Evolutionary conservation across 1,284 basidiomycete species (phyloP).

Genomic region (Apiotrichum siamense): DNA sequence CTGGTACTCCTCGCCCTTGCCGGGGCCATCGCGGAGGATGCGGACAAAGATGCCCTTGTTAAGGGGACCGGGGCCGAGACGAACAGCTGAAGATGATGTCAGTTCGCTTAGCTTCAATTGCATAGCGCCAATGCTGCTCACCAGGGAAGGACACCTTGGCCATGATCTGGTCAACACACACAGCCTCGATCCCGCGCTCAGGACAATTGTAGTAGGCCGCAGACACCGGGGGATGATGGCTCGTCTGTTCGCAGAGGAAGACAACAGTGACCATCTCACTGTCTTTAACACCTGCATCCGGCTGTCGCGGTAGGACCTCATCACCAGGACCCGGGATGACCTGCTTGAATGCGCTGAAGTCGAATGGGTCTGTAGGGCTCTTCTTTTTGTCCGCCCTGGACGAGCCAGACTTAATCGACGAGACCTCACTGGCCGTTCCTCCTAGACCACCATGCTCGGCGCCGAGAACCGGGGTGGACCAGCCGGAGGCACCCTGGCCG

Average conservation of each 20-base stretch:
- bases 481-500: constrained; percentile 39
- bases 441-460: constrained; percentile 37
- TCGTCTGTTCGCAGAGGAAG: constrained; percentile 77
- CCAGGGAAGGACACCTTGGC: constrained; percentile 80
- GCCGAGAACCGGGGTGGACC: constrained; percentile 40
- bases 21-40: constrained; percentile 62
- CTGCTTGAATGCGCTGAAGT: constrained; percentile 13
- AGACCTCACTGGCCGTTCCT: constrained; percentile 13
- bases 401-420: constrained; percentile 34
- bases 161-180: constrained; percentile 79
- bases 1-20: constrained; percentile 74
- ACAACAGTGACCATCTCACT: constrained; percentile 58
- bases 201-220: constrained; percentile 78
- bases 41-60: constrained; percentile 86
- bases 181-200: constrained; percentile 62
- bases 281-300: constrained; percentile 46
- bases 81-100: constrained; percentile 51
- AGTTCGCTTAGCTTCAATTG: neutral
- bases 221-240: constrained; percentile 93
- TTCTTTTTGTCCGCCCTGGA: constrained; percentile 10
- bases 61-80: constrained; percentile 70
- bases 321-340: constrained; percentile 42
- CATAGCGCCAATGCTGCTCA: constrained; percentile 21
- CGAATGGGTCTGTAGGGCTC: constrained; percentile 7
- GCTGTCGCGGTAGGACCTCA: constrained; percentile 38